Base-by-base conservation (phyloP, 495 filamentous ascomycete genomes). In the Penicillium taxi region DNA sequence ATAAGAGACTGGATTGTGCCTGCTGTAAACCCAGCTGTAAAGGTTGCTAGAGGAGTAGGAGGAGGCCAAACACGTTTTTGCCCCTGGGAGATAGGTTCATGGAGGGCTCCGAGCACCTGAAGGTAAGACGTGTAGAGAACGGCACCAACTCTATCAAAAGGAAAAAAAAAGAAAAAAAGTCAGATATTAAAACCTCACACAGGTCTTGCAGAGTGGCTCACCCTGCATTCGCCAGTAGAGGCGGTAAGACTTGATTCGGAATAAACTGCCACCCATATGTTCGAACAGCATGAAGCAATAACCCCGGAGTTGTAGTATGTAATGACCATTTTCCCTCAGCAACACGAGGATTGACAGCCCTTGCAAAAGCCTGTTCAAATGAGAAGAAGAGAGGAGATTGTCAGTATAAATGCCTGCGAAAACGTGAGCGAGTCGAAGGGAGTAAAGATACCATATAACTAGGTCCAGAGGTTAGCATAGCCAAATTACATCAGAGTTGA, bases 81-180 rank as follows among this genome's bases (percentile, higher is more conserved):
- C 7, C 78, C 73, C 31, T 73, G 72, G 2, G 78, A 77, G 25
- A 81, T 77, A 8, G 86, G 84, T 34, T 80, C 72, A 50, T 95
- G 80, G 4, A 94, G 69, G 9, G 55, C 47, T 11, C 79, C 81
- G 11, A 95, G 70, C 26, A 80, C 75, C 46, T 91, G 84, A 20
- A 95, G 78, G 50, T 94, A 94, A 24, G 77, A 79, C 11, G 87
- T 93, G 53, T 94, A 94, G 5, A 94, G 71, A 6, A 94, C 73
- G 14, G 84, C 86, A 11, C 87, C 88, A 39, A 94, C 77, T 2
- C 77, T 84, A 17, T 11, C 29, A 15, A 16, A 19, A n/a, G n/a
- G n/a, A n/a, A 2, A 11, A 11, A 32, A 14, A 28, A 14, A 8
- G 9, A 9, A 14, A 20, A 18, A 13, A 9, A 2, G 34, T 43